These are phyloP conservation scores for Trametes meyenii DNA, from an alignment of 768 basidiomycete species.

Conservation along the genomic window DNA sequence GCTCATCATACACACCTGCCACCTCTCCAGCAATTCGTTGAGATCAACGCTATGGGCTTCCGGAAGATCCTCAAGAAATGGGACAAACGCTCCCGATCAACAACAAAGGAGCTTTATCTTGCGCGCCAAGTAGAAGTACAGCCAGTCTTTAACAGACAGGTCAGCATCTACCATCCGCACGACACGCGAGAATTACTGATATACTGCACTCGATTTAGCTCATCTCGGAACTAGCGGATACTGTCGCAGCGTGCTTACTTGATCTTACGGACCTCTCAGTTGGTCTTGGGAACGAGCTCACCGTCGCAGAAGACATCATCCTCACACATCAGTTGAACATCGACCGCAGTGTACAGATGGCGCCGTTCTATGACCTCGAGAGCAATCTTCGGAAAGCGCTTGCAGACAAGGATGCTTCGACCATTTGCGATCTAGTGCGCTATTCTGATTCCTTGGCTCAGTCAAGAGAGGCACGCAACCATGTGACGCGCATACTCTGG, in stretches of 20 bases:
- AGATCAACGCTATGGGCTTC: constrained; percentile 96
- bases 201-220: constrained; percentile 50
- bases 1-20: constrained; percentile 17
- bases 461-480: constrained; percentile 59
- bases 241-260: constrained; percentile 80
- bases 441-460: constrained; percentile 69
- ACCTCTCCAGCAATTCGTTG: constrained; percentile 82
- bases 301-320: constrained; percentile 69
- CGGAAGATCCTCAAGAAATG: constrained; percentile 98
- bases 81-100: constrained; percentile 93
- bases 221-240: constrained; percentile 93
- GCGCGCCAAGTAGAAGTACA: constrained; percentile 98
- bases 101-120: constrained; percentile 96
- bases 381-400: constrained; percentile 83
- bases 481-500: constrained; percentile 94
- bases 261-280: constrained; percentile 77
- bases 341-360: constrained; percentile 60
- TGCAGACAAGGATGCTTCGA: constrained; percentile 55
- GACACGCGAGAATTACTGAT: not conserved
- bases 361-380: constrained; percentile 87
- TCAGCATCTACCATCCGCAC: constrained; percentile 35
- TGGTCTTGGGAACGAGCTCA: constrained; percentile 77
- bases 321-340: constrained; percentile 71
- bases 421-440: constrained; percentile 69
- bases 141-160: constrained; percentile 95